Percentiles rank a stretch among this genome's conserved stretches.
phyloP scores from a whole-genome alignment of 495 filamentous ascomycete genomes.

The Tuber indicum region DNA sequence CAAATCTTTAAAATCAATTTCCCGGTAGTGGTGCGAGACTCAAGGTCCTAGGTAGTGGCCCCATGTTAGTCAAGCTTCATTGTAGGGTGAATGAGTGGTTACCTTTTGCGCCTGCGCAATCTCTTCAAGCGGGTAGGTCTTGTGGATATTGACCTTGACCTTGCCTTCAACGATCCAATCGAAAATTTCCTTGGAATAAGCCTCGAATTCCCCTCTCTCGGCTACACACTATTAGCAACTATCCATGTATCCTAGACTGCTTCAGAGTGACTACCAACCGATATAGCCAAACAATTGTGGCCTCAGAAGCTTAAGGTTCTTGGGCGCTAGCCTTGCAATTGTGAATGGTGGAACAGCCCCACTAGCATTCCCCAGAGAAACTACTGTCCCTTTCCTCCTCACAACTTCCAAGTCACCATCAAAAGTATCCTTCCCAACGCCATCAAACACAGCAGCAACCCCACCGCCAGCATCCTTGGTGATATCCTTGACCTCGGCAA shows the following conservation, averaged over 20 bases:
- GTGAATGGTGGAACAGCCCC: slow-evolving; percentile 72
- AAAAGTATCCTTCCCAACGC: slow-evolving; percentile 82
- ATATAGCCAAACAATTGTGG: slow-evolving; percentile 72
- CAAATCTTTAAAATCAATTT: slow-evolving; percentile 57
- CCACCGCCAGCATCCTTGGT: slow-evolving; percentile 57
- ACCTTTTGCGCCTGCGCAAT: slow-evolving; percentile 64
- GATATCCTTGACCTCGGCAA: slow-evolving; percentile 59
- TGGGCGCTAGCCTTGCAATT: slow-evolving; percentile 60
- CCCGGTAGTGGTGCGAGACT: slow-evolving; percentile 74
- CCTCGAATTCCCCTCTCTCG: slow-evolving; percentile 68
- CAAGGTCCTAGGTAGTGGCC: slow-evolving; percentile 55
- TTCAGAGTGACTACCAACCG: slow-evolving; percentile 15
- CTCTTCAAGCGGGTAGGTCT: slow-evolving; percentile 74
- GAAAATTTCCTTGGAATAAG: slow-evolving; percentile 68
- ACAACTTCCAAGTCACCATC: slow-evolving; percentile 72
- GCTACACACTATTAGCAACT: slow-evolving; percentile 16
- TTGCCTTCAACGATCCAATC: slow-evolving; percentile 60
- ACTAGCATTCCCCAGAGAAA: slow-evolving; percentile 83
- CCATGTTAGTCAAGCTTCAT: slow-evolving; percentile 10
- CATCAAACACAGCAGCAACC: slow-evolving; percentile 77
- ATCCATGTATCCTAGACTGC: background rate
- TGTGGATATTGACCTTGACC: slow-evolving; percentile 68
- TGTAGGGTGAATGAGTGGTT: slow-evolving; percentile 9
- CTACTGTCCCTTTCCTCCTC: slow-evolving; percentile 73
- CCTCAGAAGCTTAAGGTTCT: slow-evolving; percentile 74